A percentile compares a stretch with the other conserved stretches of the same genome.
These are phyloP conservation scores for Schizochytrium sp. DNA, from an alignment of 108 stramenopile species.

Conservation along the genomic window DNA sequence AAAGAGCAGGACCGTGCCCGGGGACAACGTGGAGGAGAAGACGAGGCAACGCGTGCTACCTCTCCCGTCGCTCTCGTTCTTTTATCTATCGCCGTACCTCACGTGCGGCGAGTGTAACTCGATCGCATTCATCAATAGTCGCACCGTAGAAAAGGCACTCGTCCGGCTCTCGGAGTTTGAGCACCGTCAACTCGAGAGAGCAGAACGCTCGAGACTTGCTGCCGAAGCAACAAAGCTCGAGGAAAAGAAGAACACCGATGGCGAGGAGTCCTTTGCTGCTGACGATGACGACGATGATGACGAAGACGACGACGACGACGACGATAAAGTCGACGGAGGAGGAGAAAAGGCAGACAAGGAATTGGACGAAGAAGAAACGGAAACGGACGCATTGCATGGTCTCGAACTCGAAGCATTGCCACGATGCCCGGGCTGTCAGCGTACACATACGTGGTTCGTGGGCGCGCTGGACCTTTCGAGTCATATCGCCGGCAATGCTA, in stretches of 20 bases:
- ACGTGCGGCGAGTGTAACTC: neutral
- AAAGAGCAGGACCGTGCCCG: neutral
- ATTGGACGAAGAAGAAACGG: neutral
- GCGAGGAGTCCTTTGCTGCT: neutral
- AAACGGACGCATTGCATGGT: neutral
- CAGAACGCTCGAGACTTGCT: neutral
- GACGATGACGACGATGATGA: neutral
- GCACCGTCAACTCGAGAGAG: neutral
- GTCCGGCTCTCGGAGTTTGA: neutral
- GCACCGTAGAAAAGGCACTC: neutral
- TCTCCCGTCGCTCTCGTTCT: neutral
- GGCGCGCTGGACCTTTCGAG: neutral
- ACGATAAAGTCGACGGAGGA: neutral
- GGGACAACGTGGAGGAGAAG: neutral
- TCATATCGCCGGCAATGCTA: neutral
- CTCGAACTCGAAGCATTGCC: neutral
- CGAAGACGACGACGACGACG: neutral
- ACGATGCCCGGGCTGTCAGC: neutral
- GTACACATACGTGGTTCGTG: neutral
- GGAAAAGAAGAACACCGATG: neutral
- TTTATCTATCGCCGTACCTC: neutral
- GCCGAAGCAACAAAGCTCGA: neutral
- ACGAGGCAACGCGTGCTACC: neutral
- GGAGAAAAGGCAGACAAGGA: neutral
- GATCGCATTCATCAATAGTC: neutral